A percentile compares a stretch with the other conserved stretches of the same genome.
phyloP scores from a whole-genome alignment of 495 filamentous ascomycete genomes.

The Daldinia loculata region DNA sequence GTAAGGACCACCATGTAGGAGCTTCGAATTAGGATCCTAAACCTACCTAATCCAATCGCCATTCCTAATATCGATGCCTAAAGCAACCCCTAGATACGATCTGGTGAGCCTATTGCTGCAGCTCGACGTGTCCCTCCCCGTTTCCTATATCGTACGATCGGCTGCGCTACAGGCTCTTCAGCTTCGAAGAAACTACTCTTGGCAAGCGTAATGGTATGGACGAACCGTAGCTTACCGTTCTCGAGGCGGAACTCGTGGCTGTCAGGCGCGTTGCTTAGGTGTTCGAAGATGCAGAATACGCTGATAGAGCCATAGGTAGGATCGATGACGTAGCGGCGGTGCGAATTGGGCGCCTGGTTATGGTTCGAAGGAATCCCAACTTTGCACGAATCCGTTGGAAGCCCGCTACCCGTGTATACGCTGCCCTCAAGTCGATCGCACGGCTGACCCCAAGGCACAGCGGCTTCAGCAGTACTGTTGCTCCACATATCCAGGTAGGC shows the following conservation, averaged over 20 bases:
- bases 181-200: constrained; percentile 54
- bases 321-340: constrained; percentile 54
- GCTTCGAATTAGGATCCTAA: background rate
- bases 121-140: constrained; percentile 18
- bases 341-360: constrained; percentile 51
- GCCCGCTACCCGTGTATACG: constrained; percentile 50
- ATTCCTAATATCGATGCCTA: background rate
- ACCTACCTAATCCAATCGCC: background rate
- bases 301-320: constrained; percentile 48
- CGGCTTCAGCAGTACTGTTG: constrained; percentile 43
- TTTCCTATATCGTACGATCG: constrained; percentile 4
- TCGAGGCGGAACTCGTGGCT: constrained; percentile 56
- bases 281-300: constrained; percentile 54
- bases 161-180: constrained; percentile 2
- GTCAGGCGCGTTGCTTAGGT: constrained; percentile 52
- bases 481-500: constrained; percentile 56
- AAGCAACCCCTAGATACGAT: background rate
- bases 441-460: constrained; percentile 54
- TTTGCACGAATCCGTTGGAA: constrained; percentile 51
- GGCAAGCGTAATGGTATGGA: constrained; percentile 55
- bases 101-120: background rate
- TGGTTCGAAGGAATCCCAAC: constrained; percentile 51
- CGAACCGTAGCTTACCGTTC: constrained; percentile 52
- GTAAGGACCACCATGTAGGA: background rate
- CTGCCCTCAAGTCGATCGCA: constrained; percentile 52